Base-by-base conservation (phyloP, 768 basidiomycete species). In the Naganishia onofrii region DNA sequence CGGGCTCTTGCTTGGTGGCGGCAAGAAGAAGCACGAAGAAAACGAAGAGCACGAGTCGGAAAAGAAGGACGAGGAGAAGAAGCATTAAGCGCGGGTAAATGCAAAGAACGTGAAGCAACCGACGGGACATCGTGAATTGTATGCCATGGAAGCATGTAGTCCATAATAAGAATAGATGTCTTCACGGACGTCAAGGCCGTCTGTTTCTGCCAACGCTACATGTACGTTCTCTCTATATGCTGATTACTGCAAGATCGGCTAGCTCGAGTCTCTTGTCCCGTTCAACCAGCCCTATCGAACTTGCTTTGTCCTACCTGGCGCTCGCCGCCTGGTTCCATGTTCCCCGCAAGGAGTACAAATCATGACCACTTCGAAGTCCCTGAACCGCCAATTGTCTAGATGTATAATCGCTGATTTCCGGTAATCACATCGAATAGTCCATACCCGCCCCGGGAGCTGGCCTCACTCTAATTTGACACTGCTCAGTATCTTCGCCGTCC, bases 1-100 rank as follows among this genome's bases (percentile, higher is more conserved):
- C 4, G 86, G 86, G 0, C 85, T 85, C 81, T 63, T 85, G 8
- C 76, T 83, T 6, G 86, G 84, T 44, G 70, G 69, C 29, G 76
- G 75, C 3, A 58, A 42, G 19, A 70, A 72, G 56, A 63, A 63
- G 42, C 36, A 63, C 38, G 69, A 55, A 23, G 64, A 65, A 26
- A 57, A 75, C 65, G 71, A 74, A 29, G 72, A 72, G 64, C 51
- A 73, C 60, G 72, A 71, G 23, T 51, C 48, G 34, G 65, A 60
- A 55, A 68, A 69, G 58, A 70, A 58, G 29, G 56, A 69, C 52
- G 70, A 58, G 23, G 56, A 67, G 32, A 70, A 69, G 66, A 69
- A 73, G 28, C 60, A 63, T 12, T 63, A 15, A 63, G 29, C 9
- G 26, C 19, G 29, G 23, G 5, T 23, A 28, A 2, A 26, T 9